Percentiles rank a stretch among this genome's conserved stretches.
phyloP scores from a whole-genome alignment of 2,329 filamentous ascomycete genomes.

The Xylariales sp. region DNA sequence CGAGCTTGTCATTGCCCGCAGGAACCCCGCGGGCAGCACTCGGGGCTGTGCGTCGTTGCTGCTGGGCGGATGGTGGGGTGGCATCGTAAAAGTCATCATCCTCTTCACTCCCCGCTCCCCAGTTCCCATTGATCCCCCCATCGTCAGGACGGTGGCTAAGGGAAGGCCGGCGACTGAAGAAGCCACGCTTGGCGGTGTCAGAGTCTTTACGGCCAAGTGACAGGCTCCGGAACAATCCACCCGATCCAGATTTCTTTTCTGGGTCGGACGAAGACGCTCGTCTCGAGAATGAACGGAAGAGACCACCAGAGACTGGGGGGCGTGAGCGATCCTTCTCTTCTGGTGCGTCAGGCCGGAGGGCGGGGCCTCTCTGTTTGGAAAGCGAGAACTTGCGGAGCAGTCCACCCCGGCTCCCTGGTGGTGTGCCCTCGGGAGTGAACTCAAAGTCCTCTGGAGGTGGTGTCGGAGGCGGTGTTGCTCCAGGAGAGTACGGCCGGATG shows the following conservation, averaged over 20 bases:
- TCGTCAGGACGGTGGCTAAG: slow-evolving; percentile 35
- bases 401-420: slow-evolving; percentile 28
- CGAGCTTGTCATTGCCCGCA: slow-evolving; percentile 10
- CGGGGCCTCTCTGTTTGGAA: slow-evolving; percentile 33
- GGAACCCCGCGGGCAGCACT: slow-evolving; percentile 8
- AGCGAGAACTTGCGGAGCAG: slow-evolving; percentile 39
- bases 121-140: slow-evolving; percentile 52
- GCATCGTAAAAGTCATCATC: slow-evolving; percentile 17
- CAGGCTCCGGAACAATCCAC: slow-evolving; percentile 50
- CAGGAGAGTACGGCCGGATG: slow-evolving; percentile 79
- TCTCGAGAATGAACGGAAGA: slow-evolving; percentile 43
- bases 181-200: slow-evolving; percentile 31
- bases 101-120: slow-evolving; percentile 41
- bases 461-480: slow-evolving; percentile 66
- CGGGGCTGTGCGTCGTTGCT: slow-evolving; percentile 6
- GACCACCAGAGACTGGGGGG: slow-evolving; percentile 42
- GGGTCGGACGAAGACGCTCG: slow-evolving; percentile 31
- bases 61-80: slow-evolving; percentile 11
- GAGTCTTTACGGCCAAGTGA: slow-evolving; percentile 56
- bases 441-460: slow-evolving; percentile 51
- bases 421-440: slow-evolving; percentile 29
- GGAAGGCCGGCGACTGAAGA: slow-evolving; percentile 37
- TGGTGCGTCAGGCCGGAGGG: slow-evolving; percentile 31
- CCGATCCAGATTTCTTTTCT: slow-evolving; percentile 27
- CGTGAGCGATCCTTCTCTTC: slow-evolving; percentile 36